Percentiles rank a stretch among this genome's conserved stretches.
Evolutionary conservation across 192 early-diverging fungal species (phyloP).

Genomic region (Coemansia sp.): DNA sequence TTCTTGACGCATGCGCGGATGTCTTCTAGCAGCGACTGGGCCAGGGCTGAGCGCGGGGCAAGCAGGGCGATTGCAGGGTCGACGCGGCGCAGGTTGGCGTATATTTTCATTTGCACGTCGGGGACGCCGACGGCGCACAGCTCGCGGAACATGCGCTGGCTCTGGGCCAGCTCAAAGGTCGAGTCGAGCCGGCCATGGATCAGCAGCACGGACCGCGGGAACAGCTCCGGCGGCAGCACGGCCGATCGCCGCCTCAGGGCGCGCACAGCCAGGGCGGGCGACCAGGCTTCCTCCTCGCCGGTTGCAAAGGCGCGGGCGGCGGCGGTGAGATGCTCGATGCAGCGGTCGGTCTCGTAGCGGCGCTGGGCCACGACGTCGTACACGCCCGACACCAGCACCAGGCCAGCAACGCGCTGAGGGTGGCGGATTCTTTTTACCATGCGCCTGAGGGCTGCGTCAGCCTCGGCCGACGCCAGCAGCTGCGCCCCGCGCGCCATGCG

Average conservation of each 20-base stretch:
- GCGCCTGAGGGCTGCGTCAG: conserved; percentile 36
- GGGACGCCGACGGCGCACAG: conserved; percentile 51
- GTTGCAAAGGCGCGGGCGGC: conserved; percentile 38
- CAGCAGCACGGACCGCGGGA: conserved; percentile 43
- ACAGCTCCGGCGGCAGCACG: conserved; percentile 42
- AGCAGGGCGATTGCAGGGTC: conserved; percentile 54
- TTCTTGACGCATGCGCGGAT: conserved; percentile 21
- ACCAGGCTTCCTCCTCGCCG: conserved; percentile 51
- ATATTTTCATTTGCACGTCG: conserved; percentile 56
- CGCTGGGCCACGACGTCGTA: conserved; percentile 50
- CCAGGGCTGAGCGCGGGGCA: conserved; percentile 48
- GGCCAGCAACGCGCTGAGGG: conserved; percentile 46
- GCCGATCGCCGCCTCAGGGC: conserved; percentile 40
- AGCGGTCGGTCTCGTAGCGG: conserved; percentile 49
- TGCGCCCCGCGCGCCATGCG: conserved; percentile 45
- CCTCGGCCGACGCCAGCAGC: conserved; percentile 34
- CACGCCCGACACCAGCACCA: conserved; percentile 52
- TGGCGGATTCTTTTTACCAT: conserved; percentile 32
- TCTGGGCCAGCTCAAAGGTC: conserved; percentile 53
- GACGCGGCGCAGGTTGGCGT: conserved; percentile 52
- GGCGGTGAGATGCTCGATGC: conserved; percentile 50
- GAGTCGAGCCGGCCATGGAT: conserved; percentile 53
- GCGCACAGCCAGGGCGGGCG: conserved; percentile 43
- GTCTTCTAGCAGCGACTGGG: conserved; percentile 52
- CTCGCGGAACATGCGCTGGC: conserved; percentile 52